phyloP scores from a whole-genome alignment of 1,284 basidiomycete genomes.

The Ustilago crameri region DNA sequence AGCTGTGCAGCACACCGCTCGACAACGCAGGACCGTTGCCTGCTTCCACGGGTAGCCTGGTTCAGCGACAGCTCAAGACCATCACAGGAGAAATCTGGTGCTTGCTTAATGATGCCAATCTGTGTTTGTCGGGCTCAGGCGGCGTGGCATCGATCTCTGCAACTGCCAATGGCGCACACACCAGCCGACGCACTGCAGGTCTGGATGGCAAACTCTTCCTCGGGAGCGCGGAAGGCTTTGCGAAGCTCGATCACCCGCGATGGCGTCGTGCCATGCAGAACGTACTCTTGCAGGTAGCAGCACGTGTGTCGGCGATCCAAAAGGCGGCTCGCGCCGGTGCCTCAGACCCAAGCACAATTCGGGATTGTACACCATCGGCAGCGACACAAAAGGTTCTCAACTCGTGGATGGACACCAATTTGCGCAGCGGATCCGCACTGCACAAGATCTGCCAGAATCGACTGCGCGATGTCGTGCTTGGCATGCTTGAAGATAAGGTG shows the following conservation, averaged over 20 bases:
- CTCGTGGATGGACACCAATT: slow-evolving; percentile 58
- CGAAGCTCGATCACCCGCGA: slow-evolving; percentile 70
- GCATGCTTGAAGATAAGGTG: slow-evolving; percentile 44
- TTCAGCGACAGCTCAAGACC: slow-evolving; percentile 41
- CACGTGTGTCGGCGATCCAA: slow-evolving; percentile 70
- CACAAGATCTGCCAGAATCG: slow-evolving; percentile 57
- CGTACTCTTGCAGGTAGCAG: slow-evolving; percentile 76
- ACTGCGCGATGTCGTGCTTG: slow-evolving; percentile 43
- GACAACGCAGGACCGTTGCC: slow-evolving; percentile 69
- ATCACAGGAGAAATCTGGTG: slow-evolving; percentile 80
- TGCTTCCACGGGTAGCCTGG: slow-evolving; percentile 28
- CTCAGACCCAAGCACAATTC: slow-evolving; percentile 15
- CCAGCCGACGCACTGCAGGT: slow-evolving; percentile 7
- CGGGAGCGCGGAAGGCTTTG: slow-evolving; percentile 46
- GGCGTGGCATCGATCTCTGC: slow-evolving; percentile 8
- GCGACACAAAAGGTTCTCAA: slow-evolving; percentile 49
- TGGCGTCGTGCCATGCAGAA: slow-evolving; percentile 74
- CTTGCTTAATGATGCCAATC: slow-evolving; percentile 74
- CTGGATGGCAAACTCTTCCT: slow-evolving; percentile 26
- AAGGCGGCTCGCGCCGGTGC: slow-evolving; percentile 24
- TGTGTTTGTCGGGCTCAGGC: slow-evolving; percentile 34
- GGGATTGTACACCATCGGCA: slow-evolving; percentile 35
- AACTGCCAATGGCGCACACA: slow-evolving; percentile 1
- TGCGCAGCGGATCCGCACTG: slow-evolving; percentile 42
- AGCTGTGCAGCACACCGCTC: slow-evolving; percentile 72